Percentiles rank a stretch among this genome's conserved stretches.
phyloP scores from a whole-genome alignment of 495 filamentous ascomycete species.

The Staphylotrichum longicolle region DNA sequence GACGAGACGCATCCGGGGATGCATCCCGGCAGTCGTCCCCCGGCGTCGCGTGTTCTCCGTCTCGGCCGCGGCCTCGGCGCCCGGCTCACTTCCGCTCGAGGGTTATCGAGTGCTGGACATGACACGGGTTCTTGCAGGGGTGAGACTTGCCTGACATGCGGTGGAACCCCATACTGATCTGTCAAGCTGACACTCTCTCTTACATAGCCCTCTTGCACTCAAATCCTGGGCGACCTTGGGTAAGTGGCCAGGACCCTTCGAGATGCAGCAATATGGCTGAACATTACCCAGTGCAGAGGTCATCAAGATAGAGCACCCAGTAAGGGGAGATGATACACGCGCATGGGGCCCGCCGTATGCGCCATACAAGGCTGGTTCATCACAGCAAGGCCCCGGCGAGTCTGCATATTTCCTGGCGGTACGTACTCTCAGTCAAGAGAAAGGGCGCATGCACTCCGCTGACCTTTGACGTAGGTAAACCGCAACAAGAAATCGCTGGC shows the following conservation, averaged over 20 bases:
- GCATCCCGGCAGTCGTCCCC: no score
- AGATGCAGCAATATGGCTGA: constrained; percentile 15
- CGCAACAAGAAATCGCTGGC: constrained; percentile 95
- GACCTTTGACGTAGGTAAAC: constrained; percentile 62
- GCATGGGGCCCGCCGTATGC: constrained; percentile 98
- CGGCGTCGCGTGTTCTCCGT: no score
- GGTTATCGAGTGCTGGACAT: constrained; percentile 91
- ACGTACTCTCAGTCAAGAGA: constrained; percentile 27
- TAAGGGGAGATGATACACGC: constrained; percentile 86
- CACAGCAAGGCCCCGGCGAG: constrained; percentile 74
- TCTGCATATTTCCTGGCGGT: constrained; percentile 93
- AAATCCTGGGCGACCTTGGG: constrained; percentile 96
- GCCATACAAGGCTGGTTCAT: constrained; percentile 58
- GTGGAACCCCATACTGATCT: no score
- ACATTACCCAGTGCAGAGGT: constrained; percentile 72
- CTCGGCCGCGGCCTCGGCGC: background rate
- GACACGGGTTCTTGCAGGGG: constrained; percentile 93
- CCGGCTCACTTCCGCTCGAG: constrained; percentile 59
- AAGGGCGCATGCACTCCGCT: background rate
- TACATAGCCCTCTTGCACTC: constrained; percentile 87
- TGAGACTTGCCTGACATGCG: constrained; percentile 47
- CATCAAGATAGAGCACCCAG: constrained; percentile 95
- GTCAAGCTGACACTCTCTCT: no score
- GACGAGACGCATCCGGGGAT: no score
- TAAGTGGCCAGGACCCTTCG: constrained; percentile 39